Evolutionary conservation across 768 basidiomycete species (phyloP), one percentile per base, ranked within the genome.

Genomic region (Harrya chromipes): DNA sequence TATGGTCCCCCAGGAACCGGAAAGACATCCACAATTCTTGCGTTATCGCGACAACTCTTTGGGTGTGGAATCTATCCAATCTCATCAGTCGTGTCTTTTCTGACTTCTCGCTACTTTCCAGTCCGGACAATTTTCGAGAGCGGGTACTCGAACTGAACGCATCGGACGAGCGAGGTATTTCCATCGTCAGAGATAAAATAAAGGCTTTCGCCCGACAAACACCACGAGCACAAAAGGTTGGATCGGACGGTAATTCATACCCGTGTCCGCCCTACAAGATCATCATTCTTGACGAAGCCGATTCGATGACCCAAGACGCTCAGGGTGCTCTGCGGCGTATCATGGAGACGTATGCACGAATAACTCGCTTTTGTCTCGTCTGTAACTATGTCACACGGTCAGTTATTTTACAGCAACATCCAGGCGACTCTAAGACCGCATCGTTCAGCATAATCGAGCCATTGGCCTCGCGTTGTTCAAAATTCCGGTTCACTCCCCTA

Each of bases 241-340:
- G 85, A n/a, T 85, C 85, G 0, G 87, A 90, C 55, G 84, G 84
- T 20, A 88, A 88, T 62, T 79, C 75, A 37, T 98, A 97, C 64
- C 95, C 94, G 38, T 95, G 90, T 66, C 97, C 97, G 13, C 97
- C 97, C 0, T 99, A 91, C 76, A 99, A 99, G 67, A 95, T 99
- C 56, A 87, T 99, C 64, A 98, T 99, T 54, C 81, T 99, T 21
- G 97, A 99, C 61, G 97, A 99, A 71, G 97, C 97, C 19, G 97
- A 99, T 68, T 95, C 93, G 6, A 99, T 99, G 97, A 99, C 97
- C 6, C 95, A 98, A 71, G 97, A 99, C 64, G 97, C 97, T 5
- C 97, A 99, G 67, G 94, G 88, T 29, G 97, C 97, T 0, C 74
- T 99, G 35, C 79, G 97, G 36, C 82, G 97, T n/a, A 98, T 98